Percentiles rank a stretch among this genome's conserved stretches.
Evolutionary conservation across 140 eudicot species (phyloP).

Genomic region (Erigeron philadelphicus): DNA sequence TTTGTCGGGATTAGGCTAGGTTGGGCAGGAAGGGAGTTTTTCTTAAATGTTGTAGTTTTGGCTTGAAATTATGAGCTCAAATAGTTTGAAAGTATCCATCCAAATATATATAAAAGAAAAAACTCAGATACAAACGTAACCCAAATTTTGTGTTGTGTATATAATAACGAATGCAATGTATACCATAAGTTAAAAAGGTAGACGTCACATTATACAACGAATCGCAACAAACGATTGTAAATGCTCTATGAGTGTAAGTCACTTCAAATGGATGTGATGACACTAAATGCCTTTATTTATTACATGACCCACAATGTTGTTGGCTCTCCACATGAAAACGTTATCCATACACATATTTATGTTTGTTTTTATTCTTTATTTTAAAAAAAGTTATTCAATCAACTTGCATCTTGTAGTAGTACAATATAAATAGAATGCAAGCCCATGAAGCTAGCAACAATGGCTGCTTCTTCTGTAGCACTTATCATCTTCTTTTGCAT

Average conservation of each 20-base stretch:
- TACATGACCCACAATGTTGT: conserved; percentile 11
- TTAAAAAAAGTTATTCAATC: not conserved
- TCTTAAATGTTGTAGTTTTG: too few species aligned
- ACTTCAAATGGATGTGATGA: not conserved
- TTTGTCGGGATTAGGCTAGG: too few species aligned
- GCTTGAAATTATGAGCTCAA: too few species aligned
- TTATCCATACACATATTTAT: conserved; percentile 1
- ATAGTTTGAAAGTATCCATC: too few species aligned
- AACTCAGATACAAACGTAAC: too few species aligned
- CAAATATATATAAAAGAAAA: too few species aligned
- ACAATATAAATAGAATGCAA: conserved; percentile 15
- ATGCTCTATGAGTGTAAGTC: too few species aligned
- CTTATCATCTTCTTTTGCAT: conserved; percentile 26
- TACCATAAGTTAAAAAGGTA: too few species aligned
- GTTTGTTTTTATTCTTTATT: not conserved
- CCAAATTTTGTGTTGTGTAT: too few species aligned
- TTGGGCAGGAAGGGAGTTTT: too few species aligned
- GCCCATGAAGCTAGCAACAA: conserved; percentile 18
- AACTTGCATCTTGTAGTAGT: not conserved
- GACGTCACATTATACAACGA: not conserved
- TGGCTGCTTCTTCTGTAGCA: conserved; percentile 26
- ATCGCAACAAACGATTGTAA: not conserved
- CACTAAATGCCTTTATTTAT: not conserved
- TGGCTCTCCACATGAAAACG: not conserved
- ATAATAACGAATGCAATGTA: too few species aligned